phyloP scores from a whole-genome alignment of 2,329 filamentous ascomycete species.

The Calonectria ilicicola region DNA sequence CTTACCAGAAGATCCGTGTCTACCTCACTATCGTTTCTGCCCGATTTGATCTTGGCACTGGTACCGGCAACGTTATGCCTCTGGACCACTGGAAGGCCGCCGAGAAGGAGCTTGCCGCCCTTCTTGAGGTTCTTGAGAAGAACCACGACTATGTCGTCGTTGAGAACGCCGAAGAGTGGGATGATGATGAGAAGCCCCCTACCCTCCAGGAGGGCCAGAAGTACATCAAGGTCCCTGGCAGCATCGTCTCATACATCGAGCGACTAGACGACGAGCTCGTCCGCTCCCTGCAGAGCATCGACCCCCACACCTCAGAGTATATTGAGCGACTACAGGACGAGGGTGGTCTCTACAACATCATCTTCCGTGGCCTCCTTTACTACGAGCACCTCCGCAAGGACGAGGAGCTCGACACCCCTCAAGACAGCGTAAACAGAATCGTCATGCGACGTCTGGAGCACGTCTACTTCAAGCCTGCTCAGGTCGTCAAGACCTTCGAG shows the following conservation, averaged over 20 bases:
- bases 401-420: constrained; percentile 76
- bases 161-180: constrained; percentile 97
- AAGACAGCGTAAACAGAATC: constrained; percentile 92
- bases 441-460: constrained; percentile 96
- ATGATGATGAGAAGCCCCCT: constrained; percentile 96
- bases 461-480: constrained; percentile 98
- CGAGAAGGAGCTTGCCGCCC: constrained; percentile 83
- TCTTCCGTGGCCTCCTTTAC: constrained; percentile 90
- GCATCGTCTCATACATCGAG: constrained; percentile 93
- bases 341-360: constrained; percentile 88
- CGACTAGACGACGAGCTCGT: constrained; percentile 97
- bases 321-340: constrained; percentile 96
- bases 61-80: constrained; percentile 84
- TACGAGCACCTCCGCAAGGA: constrained; percentile 84
- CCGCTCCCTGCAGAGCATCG: constrained; percentile 95
- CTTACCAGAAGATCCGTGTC: constrained; percentile 94
- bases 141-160: constrained; percentile 87
- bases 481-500: constrained; percentile 93
- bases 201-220: constrained; percentile 78
- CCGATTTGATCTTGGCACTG: constrained; percentile 90
- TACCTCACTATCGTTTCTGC: constrained; percentile 93
- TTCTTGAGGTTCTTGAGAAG: constrained; percentile 83
- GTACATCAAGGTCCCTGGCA: constrained; percentile 92
- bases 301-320: constrained; percentile 98
- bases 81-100: constrained; percentile 97